Evolutionary conservation across 495 filamentous ascomycete genomes (phyloP).

Genomic region (Penicillium desertorum): DNA sequence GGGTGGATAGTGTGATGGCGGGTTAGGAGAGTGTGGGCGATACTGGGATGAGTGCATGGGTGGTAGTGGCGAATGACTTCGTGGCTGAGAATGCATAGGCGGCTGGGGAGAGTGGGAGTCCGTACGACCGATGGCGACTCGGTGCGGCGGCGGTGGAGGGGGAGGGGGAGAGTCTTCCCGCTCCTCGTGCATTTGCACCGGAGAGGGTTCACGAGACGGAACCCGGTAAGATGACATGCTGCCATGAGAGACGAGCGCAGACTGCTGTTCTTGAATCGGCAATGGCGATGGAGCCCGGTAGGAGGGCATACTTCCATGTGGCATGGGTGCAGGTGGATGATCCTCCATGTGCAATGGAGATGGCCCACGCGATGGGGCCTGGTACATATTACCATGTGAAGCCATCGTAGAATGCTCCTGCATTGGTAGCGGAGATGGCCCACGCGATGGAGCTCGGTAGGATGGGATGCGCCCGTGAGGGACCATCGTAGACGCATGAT

Average conservation of each 20-base stretch:
- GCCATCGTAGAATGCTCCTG: slow-evolving; percentile 23
- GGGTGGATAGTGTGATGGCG: slow-evolving; percentile 17
- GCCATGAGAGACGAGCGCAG: slow-evolving; percentile 11
- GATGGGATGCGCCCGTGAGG: slow-evolving; percentile 2
- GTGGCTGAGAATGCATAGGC: slow-evolving; percentile 9
- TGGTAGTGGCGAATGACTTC: slow-evolving; percentile 14
- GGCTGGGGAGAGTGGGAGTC: slow-evolving; percentile 11
- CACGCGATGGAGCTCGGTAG: neutral
- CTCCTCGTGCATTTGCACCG: slow-evolving; percentile 31
- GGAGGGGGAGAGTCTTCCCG: slow-evolving; percentile 49
- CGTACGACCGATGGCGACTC: slow-evolving; percentile 33
- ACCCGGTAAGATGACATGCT: neutral
- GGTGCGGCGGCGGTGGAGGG: slow-evolving; percentile 44
- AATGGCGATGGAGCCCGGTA: slow-evolving; percentile 4
- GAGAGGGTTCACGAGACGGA: slow-evolving; percentile 11
- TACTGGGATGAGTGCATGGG: slow-evolving; percentile 5
- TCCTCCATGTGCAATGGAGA: slow-evolving; percentile 17
- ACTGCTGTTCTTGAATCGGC: neutral
- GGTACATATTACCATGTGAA: slow-evolving; percentile 26
- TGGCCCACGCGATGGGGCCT: neutral
- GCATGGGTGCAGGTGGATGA: slow-evolving; percentile 23
- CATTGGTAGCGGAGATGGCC: slow-evolving; percentile 15
- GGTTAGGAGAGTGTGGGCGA: slow-evolving; percentile 19
- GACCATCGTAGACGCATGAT: slow-evolving; percentile 12
- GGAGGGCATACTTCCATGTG: slow-evolving; percentile 31